Evolutionary conservation across 2,329 filamentous ascomycete genomes (phyloP).

Genomic region (Cadophora luteo-olivacea): DNA sequence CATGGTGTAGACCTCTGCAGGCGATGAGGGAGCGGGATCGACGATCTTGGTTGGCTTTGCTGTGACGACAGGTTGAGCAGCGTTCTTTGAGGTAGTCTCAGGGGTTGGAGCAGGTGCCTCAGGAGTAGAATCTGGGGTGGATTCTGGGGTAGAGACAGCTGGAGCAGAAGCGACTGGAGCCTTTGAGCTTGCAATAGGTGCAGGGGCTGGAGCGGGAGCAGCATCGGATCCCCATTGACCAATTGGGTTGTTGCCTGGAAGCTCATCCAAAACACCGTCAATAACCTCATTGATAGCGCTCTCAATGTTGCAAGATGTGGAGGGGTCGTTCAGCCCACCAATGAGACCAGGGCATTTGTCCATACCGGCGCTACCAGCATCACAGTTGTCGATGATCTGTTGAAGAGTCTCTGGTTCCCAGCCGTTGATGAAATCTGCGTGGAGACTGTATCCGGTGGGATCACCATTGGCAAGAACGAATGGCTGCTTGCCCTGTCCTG

Average conservation of each 20-base stretch:
- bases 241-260: conserved; percentile 64
- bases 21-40: not conserved
- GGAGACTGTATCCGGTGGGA: conserved; percentile 74
- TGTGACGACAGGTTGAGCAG: conserved; percentile 14
- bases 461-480: conserved; percentile 85
- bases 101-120: conserved; percentile 8
- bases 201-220: conserved; percentile 21
- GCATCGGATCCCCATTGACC: conserved; percentile 52
- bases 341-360: conserved; percentile 66
- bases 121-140: not conserved
- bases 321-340: conserved; percentile 56
- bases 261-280: conserved; percentile 50
- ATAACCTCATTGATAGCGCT: conserved; percentile 55
- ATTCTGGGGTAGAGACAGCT: conserved; percentile 13
- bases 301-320: conserved; percentile 56
- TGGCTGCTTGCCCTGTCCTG: conserved; percentile 67
- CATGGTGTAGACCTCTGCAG: not conserved
- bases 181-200: conserved; percentile 20
- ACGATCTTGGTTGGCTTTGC: not conserved
- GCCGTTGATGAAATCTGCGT: conserved; percentile 81
- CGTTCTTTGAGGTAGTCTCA: conserved; percentile 17
- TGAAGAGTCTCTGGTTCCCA: conserved; percentile 77
- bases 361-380: conserved; percentile 64
- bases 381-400: conserved; percentile 74
- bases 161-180: conserved; percentile 9